Evolutionary conservation across 2,329 filamentous ascomycete genomes (phyloP).

Genomic region (Thermothelomyces thermophilus): DNA sequence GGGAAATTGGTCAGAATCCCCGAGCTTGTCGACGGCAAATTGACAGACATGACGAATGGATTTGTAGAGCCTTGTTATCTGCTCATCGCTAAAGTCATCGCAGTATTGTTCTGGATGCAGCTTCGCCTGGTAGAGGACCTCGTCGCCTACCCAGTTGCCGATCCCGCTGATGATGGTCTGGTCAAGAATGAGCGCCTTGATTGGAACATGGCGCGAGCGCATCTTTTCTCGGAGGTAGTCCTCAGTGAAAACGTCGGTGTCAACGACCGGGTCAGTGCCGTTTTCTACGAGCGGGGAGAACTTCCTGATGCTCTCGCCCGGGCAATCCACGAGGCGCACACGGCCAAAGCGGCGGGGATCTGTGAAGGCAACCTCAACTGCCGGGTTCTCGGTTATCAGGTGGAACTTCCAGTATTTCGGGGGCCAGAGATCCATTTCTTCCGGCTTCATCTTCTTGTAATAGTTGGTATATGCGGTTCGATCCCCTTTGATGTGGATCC

Average conservation of each 20-base stretch:
- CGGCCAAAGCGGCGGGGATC: slow-evolving; percentile 74
- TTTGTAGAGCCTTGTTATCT: slow-evolving; percentile 65
- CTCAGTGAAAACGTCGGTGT: slow-evolving; percentile 69
- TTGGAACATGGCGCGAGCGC: slow-evolving; percentile 68
- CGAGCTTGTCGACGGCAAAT: slow-evolving; percentile 69
- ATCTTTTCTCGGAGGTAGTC: slow-evolving; percentile 69
- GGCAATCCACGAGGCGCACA: slow-evolving; percentile 75
- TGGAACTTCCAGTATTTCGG: slow-evolving; percentile 87
- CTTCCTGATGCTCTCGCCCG: slow-evolving; percentile 66
- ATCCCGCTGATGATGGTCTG: slow-evolving; percentile 86
- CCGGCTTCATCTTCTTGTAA: slow-evolving; percentile 63
- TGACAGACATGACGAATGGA: slow-evolving; percentile 73
- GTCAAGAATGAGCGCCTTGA: slow-evolving; percentile 84
- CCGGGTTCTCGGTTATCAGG: slow-evolving; percentile 47
- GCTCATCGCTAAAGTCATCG: slow-evolving; percentile 66
- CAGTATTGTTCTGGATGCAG: slow-evolving; percentile 92
- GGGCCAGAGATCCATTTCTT: slow-evolving; percentile 65
- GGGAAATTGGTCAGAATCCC: slow-evolving; percentile 78
- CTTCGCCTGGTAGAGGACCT: slow-evolving; percentile 81
- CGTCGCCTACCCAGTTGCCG: slow-evolving; percentile 96
- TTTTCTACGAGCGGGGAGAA: slow-evolving; percentile 80
- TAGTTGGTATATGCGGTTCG: slow-evolving; percentile 74
- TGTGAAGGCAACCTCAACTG: slow-evolving; percentile 67
- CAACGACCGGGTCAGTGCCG: slow-evolving; percentile 84
- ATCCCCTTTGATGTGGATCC: slow-evolving; percentile 80